Conservation (phyloP, 768 basidiomycete species). For the Guyanaporus albipodus region DNA sequence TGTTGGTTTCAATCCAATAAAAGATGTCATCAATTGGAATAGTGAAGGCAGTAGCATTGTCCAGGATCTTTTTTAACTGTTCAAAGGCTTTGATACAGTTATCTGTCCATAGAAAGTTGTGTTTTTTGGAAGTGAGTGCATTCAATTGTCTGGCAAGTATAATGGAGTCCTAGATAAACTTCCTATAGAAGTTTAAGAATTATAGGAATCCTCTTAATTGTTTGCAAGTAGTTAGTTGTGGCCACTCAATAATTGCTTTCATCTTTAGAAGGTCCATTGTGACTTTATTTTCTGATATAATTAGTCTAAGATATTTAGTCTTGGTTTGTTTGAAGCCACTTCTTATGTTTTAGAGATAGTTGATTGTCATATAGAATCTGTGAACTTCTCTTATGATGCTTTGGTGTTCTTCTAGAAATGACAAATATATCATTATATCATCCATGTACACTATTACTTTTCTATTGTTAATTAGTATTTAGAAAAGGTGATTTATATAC, state of each 20-base stretch:
- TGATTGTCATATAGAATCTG: neutral
- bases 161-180: neutral
- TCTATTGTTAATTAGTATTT: constrained; percentile 4
- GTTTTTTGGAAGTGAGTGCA: neutral
- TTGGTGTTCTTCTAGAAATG: constrained; percentile 27
- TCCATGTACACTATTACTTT: constrained; percentile 37
- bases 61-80: neutral
- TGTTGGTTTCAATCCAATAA: neutral
- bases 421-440: constrained; percentile 37
- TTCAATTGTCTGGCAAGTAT: neutral
- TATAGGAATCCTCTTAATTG: neutral
- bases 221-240: accelerated
- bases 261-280: neutral
- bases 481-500: constrained; percentile 23
- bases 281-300: neutral
- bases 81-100: neutral
- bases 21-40: neutral
- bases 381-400: neutral
- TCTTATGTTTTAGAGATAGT: constrained; percentile 1
- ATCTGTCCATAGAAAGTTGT: neutral
- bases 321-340: neutral
- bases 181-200: neutral
- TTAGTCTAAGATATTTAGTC: neutral
- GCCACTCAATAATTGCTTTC: neutral
- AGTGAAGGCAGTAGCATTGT: neutral